phyloP scores from a whole-genome alignment of 495 filamentous ascomycete species.

The Penicillium parvum region DNA sequence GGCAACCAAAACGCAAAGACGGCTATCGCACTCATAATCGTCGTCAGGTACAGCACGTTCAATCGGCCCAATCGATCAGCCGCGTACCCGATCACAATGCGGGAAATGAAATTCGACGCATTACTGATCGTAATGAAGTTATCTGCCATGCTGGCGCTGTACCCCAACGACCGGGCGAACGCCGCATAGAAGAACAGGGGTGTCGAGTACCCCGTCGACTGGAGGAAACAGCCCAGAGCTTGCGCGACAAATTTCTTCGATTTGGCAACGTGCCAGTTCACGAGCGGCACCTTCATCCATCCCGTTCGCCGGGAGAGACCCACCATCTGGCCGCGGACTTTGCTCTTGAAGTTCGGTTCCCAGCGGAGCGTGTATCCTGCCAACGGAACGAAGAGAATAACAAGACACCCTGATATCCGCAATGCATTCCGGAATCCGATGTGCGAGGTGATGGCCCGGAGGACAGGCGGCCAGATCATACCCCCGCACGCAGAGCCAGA shows the following conservation, averaged over 20 bases:
- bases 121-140: slow-evolving; percentile 53
- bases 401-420: slow-evolving; percentile 43
- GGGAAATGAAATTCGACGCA: slow-evolving; percentile 50
- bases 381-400: slow-evolving; percentile 40
- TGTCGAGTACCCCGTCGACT: slow-evolving; percentile 40
- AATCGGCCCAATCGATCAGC: slow-evolving; percentile 48
- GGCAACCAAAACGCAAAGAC: slow-evolving; percentile 52
- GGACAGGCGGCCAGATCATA: slow-evolving; percentile 42
- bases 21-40: slow-evolving; percentile 37
- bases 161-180: slow-evolving; percentile 39
- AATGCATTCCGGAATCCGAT: slow-evolving; percentile 54
- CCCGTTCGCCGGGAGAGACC: slow-evolving; percentile 15
- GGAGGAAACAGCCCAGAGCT: slow-evolving; percentile 37
- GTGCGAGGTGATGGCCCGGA: slow-evolving; percentile 44
- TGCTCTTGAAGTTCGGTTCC: slow-evolving; percentile 40
- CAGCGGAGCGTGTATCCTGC: slow-evolving; percentile 41
- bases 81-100: slow-evolving; percentile 46
- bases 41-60: slow-evolving; percentile 49
- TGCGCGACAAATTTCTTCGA: slow-evolving; percentile 38
- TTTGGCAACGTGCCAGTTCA: slow-evolving; percentile 35
- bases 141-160: slow-evolving; percentile 30
- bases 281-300: slow-evolving; percentile 28
- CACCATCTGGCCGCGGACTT: slow-evolving; percentile 23
- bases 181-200: slow-evolving; percentile 43
- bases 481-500: slow-evolving; percentile 55